Base-by-base conservation (phyloP, 1,284 basidiomycete genomes). In the Rhodotorula sp. region DNA sequence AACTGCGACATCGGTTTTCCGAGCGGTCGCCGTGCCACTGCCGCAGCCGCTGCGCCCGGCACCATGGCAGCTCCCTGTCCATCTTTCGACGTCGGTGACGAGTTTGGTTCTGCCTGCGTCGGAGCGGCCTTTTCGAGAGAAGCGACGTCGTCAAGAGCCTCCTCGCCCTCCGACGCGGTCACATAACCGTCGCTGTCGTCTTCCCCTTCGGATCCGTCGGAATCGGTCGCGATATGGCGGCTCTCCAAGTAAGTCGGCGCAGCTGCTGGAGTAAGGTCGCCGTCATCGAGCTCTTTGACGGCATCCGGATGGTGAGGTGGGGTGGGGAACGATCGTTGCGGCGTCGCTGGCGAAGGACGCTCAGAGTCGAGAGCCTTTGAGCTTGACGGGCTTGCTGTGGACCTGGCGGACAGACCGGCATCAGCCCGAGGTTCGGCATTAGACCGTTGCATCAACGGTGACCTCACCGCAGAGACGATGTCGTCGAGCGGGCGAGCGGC, bases 1-100 rank as follows among this genome's bases (percentile, higher is more conserved):
- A 76, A 21, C 7, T 58, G 12, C 5, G 62, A 23, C 2, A 74
- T 64, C 21, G 72, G 62, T 54, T 76, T 76, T 43, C 68, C 68
- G 29, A 68, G 31, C 49, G 67, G 68, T 2, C 12, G 34, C 29
- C 69, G n/a, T n/a, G 56, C 39, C 39, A 43, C 39, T 12, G 39
- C 39, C 39, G 51, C 51, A 2, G 51, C 21, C 21, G 51, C 51
- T 21, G 51, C 59, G 31, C 64, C 65, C 39, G 62, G 68, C 64
- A 68, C 65, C 58, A 64, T 68, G 23, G 68, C 68, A 34, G 23
- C 47, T 31, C 56, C 68, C 21, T 66, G 34, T 43, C 56, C 49
- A 2, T 66, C 68, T n/a, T 66, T 64, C 47, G 48, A 46, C 29
- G 51, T 68, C 64, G 63, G 58, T 47, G 43, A 21, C 48, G 60